These are phyloP conservation scores for Mortierella sp. DNA, from an alignment of 371 early-diverging fungal genomes.

Conservation along the genomic window DNA sequence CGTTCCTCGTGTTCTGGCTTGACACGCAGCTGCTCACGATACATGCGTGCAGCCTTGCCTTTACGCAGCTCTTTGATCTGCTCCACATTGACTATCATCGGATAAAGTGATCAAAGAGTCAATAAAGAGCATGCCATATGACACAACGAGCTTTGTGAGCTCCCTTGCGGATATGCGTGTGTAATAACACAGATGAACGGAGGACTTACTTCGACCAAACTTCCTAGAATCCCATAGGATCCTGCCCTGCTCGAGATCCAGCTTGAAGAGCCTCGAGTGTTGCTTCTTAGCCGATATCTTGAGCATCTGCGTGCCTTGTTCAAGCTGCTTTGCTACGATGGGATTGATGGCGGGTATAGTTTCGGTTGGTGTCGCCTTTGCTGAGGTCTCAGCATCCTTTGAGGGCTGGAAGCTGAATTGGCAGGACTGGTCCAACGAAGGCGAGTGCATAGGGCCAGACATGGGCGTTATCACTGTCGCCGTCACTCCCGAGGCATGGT, in stretches of 20 bases:
- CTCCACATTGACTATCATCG: slow-evolving; percentile 59
- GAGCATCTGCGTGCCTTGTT: slow-evolving; percentile 45
- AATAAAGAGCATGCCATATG: slow-evolving; percentile 1
- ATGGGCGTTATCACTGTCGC: neutral
- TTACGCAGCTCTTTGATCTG: slow-evolving; percentile 58
- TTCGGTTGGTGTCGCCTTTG: slow-evolving; percentile 4
- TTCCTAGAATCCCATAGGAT: slow-evolving; percentile 59
- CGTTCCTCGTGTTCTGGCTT: slow-evolving; percentile 48
- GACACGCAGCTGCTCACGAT: slow-evolving; percentile 53
- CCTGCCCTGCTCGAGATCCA: slow-evolving; percentile 56
- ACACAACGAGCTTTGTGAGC: too few species aligned
- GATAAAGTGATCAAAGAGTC: slow-evolving; percentile 2
- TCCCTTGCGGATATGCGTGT: neutral
- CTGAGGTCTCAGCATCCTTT: neutral
- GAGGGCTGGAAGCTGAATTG: slow-evolving; percentile 4
- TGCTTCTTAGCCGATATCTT: slow-evolving; percentile 58
- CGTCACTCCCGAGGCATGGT: too few species aligned
- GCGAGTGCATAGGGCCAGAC: neutral
- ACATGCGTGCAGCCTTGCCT: slow-evolving; percentile 54
- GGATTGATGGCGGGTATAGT: slow-evolving; percentile 15
- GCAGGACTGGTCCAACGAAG: slow-evolving; percentile 3
- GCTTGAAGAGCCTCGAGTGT: slow-evolving; percentile 50
- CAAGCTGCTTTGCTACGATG: slow-evolving; percentile 24
- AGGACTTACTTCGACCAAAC: slow-evolving; percentile 52
- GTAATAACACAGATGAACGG: neutral